Base-by-base conservation (phyloP, 2,329 filamentous ascomycete genomes). In the Paecilomyces fulvus region DNA sequence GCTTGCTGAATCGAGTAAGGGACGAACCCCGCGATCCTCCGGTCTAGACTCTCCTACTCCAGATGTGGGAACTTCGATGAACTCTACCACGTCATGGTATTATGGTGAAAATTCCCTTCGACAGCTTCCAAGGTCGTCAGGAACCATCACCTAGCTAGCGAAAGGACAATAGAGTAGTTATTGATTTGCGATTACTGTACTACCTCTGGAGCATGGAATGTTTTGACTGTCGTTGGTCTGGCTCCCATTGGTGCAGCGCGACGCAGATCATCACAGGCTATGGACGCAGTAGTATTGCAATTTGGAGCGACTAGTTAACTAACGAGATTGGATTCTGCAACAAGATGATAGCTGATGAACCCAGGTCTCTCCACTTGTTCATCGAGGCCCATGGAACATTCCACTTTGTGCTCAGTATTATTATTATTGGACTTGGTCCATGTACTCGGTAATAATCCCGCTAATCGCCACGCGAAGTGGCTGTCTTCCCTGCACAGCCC, bases 381-480 rank as follows among this genome's bases (percentile, higher is more conserved):
- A 43, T 17, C 14, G 37, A 20, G 37, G 37, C 20, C 37, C 37
- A 43, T 43, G 37, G 37, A 43, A 43, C 37, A 43, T 43, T 43
- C 37, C n/a, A 43, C 37, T 17, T 17, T 43, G n/a, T n/a, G n/a
- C n/a, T n/a, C n/a, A n/a, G n/a, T n/a, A n/a, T n/a, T n/a, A n/a
- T n/a, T n/a, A n/a, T 23, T 23, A 11, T 25, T 49, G 48, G 48
- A 20, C 48, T 28, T 12, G 21, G 21, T 7, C 48, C 46, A 49
- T 49, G 11, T 25, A 11, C 12, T 50, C 25, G 12, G 11, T 23
- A 11, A 1, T 28, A 28, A 28, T 28, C 25, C 25, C 25, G 49
- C 49, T 30, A 50, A 33, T 52, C 25, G 50, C 50, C 50, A 52
- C 50, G 50, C 30, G 50, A 52, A 31, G 50, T 52, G 50, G 50